A percentile compares a stretch with the other conserved stretches of the same genome.
Conservation (phyloP, 495 filamentous ascomycete genomes). For the Podospora australis region DNA sequence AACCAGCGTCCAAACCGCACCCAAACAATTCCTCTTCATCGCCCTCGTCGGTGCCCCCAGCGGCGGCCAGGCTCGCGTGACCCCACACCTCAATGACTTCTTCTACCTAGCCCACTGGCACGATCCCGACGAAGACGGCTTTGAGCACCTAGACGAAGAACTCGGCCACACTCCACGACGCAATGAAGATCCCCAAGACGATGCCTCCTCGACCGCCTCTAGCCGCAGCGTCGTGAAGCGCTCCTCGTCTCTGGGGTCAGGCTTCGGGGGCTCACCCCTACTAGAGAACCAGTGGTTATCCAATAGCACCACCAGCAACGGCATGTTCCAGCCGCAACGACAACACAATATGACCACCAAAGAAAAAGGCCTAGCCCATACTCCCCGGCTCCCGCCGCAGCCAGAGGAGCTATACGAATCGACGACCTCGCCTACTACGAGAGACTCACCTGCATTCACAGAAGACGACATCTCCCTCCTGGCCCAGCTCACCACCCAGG, state of each 20-base stretch:
- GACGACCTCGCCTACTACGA: not conserved
- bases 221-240: conserved; percentile 28
- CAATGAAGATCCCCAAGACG: conserved; percentile 3
- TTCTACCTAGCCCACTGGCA: conserved; percentile 89
- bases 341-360: no score
- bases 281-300: conserved; percentile 1
- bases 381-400: no score
- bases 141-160: conserved; percentile 60
- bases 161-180: no score
- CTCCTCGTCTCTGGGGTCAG: not conserved
- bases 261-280: not conserved
- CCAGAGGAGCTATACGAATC: no score
- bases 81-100: conserved; percentile 64
- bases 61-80: conserved; percentile 39
- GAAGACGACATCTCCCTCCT: conserved; percentile 35
- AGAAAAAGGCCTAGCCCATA: no score
- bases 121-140: conserved; percentile 62
- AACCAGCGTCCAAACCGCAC: conserved; percentile 63
- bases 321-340: not conserved
- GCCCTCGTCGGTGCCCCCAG: conserved; percentile 52
- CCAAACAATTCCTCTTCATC: conserved; percentile 74
- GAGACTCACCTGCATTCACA: conserved; percentile 14
- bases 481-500: conserved; percentile 23
- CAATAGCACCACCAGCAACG: conserved; percentile 2
- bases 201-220: conserved; percentile 20